Evolutionary conservation across 2,329 filamentous ascomycete species (phyloP).

Genomic region (Bimuria novae-zelandiae): DNA sequence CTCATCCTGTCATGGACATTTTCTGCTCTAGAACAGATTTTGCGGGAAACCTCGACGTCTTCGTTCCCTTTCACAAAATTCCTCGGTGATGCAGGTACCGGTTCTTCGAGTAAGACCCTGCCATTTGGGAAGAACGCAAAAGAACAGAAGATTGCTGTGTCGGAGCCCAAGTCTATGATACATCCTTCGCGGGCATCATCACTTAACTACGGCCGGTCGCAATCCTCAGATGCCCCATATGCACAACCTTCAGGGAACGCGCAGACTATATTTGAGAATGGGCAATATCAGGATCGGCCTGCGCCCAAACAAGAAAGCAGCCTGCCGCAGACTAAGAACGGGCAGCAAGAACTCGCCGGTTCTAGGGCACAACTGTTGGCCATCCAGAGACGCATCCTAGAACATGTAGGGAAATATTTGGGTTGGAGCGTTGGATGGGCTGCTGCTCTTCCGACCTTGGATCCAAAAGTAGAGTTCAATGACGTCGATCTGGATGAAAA

Average conservation of each 20-base stretch:
- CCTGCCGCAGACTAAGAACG: conserved; percentile 50
- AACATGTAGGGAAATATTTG: conserved; percentile 70
- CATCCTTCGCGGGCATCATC: conserved; percentile 70
- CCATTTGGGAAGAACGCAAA: conserved; percentile 54
- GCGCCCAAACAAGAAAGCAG: conserved; percentile 25
- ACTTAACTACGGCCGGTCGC: conserved; percentile 48
- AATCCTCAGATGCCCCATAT: conserved; percentile 39
- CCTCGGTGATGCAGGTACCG: conserved; percentile 27
- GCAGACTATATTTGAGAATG: conserved; percentile 47
- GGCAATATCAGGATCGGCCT: conserved; percentile 40
- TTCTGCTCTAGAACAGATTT: conserved; percentile 73
- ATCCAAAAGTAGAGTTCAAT: conserved; percentile 35
- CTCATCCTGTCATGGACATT: conserved; percentile 79
- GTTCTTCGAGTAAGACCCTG: conserved; percentile 52
- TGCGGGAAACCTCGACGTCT: conserved; percentile 74
- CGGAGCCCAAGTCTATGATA: conserved; percentile 72
- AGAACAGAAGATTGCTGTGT: conserved; percentile 66
- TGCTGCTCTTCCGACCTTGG: conserved; percentile 34
- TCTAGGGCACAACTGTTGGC: conserved; percentile 81
- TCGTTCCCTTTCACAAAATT: conserved; percentile 65
- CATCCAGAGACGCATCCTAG: conserved; percentile 78
- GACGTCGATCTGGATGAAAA: conserved; percentile 45
- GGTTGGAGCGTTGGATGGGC: conserved; percentile 81
- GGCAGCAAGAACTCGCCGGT: conserved; percentile 81
- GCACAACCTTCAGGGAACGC: conserved; percentile 30